These are phyloP conservation scores for Torulaspora globosa DNA, from an alignment of 1,139 yeast species.

Conservation along the genomic window DNA sequence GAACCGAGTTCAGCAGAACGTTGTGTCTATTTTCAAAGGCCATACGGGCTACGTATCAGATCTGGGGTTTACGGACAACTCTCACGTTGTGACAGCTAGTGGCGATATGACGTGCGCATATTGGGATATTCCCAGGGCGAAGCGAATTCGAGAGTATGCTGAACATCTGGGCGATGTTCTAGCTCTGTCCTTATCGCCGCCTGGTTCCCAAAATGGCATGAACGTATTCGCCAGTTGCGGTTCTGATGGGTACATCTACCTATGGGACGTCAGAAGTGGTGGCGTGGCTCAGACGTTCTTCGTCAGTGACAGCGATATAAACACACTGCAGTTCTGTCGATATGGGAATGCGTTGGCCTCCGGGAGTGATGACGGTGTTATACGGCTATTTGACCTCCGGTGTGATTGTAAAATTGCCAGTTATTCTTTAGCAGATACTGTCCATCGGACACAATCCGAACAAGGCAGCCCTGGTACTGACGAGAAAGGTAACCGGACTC, in stretches of 20 bases:
- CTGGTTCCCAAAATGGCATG: conserved; percentile 17
- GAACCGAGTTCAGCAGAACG: conserved; percentile 42
- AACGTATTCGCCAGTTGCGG: conserved; percentile 63
- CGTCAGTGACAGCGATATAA: conserved; percentile 64
- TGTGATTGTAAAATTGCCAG: conserved; percentile 65
- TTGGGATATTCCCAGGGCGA: conserved; percentile 74
- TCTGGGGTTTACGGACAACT: conserved; percentile 57
- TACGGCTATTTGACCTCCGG: conserved; percentile 72
- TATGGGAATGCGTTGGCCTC: conserved; percentile 63
- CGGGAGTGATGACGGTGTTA: conserved; percentile 76
- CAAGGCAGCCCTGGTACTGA: conserved; percentile 11
- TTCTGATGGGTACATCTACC: conserved; percentile 64
- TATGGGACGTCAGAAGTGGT: conserved; percentile 66
- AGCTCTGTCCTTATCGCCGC: conserved; percentile 42
- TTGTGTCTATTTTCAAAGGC: conserved; percentile 59
- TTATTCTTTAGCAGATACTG: conserved; percentile 43
- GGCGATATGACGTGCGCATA: conserved; percentile 79
- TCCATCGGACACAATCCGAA: conserved; percentile 19
- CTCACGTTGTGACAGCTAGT: conserved; percentile 62
- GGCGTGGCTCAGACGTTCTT: conserved; percentile 56
- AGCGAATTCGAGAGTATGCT: conserved; percentile 51
- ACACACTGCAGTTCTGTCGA: conserved; percentile 62
- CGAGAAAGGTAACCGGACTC: conserved; percentile 12
- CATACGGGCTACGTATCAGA: conserved; percentile 82
- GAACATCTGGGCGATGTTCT: conserved; percentile 84